A percentile compares a stretch with the other conserved stretches of the same genome.
These are phyloP conservation scores for Articulospora tetracladia DNA, from an alignment of 495 filamentous ascomycete species.

Conservation along the genomic window DNA sequence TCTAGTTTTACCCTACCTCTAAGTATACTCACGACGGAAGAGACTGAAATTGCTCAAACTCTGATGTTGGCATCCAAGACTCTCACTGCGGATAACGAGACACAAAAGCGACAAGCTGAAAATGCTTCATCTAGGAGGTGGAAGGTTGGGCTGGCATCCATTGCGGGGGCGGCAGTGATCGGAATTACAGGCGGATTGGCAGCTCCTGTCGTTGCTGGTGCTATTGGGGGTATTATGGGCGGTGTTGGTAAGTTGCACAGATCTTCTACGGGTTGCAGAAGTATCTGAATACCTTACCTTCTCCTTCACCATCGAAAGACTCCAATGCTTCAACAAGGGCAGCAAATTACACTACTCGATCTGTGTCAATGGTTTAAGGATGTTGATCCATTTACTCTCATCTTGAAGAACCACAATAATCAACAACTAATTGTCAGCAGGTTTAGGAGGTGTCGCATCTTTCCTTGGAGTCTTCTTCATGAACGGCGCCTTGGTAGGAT, in stretches of 20 bases:
- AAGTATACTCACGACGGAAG: constrained; percentile 62
- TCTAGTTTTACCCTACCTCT: constrained; percentile 63
- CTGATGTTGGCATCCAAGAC: constrained; percentile 68
- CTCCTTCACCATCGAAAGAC: no score
- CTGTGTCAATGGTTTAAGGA: no score
- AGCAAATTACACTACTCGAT: no score
- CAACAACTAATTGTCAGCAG: constrained; percentile 24
- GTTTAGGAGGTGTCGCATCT: constrained; percentile 62
- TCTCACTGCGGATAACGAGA: constrained; percentile 63
- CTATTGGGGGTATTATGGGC: constrained; percentile 81
- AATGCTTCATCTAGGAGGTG: constrained; percentile 60
- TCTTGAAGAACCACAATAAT: no score
- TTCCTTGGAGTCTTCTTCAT: constrained; percentile 77
- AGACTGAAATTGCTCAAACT: constrained; percentile 66
- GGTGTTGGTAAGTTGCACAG: constrained; percentile 39
- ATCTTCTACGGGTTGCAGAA: no score
- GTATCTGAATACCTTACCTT: no score
- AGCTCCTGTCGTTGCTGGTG: constrained; percentile 75
- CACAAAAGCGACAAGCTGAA: constrained; percentile 62
- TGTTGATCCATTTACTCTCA: no score
- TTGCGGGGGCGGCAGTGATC: constrained; percentile 67
- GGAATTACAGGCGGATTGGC: constrained; percentile 75
- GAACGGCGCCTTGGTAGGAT: constrained; percentile 71
- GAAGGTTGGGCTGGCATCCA: constrained; percentile 74
- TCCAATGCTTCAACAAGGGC: no score